Conservation (phyloP, 345 rosid genomes). For the Diplotaxis tenuifolia region DNA sequence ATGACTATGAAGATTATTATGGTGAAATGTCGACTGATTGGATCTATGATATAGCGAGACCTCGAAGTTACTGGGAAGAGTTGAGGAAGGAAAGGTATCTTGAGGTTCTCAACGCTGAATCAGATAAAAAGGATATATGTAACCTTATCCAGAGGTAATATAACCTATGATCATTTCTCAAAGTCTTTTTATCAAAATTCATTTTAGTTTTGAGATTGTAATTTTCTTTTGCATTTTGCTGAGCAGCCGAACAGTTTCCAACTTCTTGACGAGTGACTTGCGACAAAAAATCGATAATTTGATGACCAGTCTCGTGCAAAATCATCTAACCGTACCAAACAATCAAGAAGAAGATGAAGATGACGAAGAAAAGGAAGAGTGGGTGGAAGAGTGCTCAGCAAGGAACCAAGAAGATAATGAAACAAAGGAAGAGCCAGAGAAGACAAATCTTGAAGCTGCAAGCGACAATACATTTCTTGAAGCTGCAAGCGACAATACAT, state of each 20-base stretch:
- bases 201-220: background rate
- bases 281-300: slow-evolving; percentile 65
- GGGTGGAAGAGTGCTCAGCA: slow-evolving; percentile 22
- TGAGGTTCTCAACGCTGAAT: slow-evolving; percentile 52
- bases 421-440: slow-evolving; percentile 36
- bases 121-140: slow-evolving; percentile 61
- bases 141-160: slow-evolving; percentile 71
- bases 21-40: slow-evolving; percentile 49
- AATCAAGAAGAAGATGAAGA: slow-evolving; percentile 19
- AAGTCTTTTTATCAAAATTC: background rate
- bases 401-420: slow-evolving; percentile 34
- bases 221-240: background rate
- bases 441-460: slow-evolving; percentile 40
- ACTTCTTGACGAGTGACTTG: slow-evolving; percentile 63
- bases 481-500: slow-evolving; percentile 40
- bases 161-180: background rate
- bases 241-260: slow-evolving; percentile 74
- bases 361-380: slow-evolving; percentile 10
- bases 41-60: slow-evolving; percentile 72
- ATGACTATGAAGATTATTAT: slow-evolving; percentile 15
- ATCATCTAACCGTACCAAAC: slow-evolving; percentile 40
- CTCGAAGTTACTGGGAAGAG: slow-evolving; percentile 89
- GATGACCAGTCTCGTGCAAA: slow-evolving; percentile 51
- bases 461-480: slow-evolving; percentile 43
- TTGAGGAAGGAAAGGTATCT: slow-evolving; percentile 66